Percentiles rank a stretch among this genome's conserved stretches.
Evolutionary conservation across 1,284 basidiomycete genomes (phyloP).

Genomic region (Apiotrichum mycotoxinovorans): DNA sequence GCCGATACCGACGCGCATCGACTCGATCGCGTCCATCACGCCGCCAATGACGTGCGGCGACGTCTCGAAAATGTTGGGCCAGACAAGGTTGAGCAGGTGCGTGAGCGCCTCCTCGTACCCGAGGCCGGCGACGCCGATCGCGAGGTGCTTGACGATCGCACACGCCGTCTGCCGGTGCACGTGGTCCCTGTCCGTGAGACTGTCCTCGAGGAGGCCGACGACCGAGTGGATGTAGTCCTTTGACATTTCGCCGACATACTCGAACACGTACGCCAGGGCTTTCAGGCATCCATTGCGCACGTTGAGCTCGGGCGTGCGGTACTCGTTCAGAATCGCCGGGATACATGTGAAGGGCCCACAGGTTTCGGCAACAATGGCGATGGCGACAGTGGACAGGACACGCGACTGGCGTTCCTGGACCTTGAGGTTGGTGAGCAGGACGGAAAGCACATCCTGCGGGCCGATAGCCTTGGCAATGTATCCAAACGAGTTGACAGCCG

Average conservation of each 20-base stretch:
- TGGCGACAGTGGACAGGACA: conserved; percentile 97
- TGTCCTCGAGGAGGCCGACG: conserved; percentile 95
- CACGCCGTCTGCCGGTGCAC: conserved; percentile 98
- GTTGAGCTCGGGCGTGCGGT: conserved; percentile 95
- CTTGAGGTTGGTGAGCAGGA: conserved; percentile 91
- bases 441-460: conserved; percentile 95
- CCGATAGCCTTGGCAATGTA: conserved; percentile 99
- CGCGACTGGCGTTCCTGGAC: conserved; percentile 99
- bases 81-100: conserved; percentile 96
- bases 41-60: conserved; percentile 97
- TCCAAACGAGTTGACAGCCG: conserved; percentile 98
- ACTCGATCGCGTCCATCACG: conserved; percentile 94
- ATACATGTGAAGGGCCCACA: conserved; percentile 99
- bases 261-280: conserved; percentile 96
- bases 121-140: conserved; percentile 91
- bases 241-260: conserved; percentile 99
- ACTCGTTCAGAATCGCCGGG: conserved; percentile 97
- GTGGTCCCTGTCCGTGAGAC: conserved; percentile 93
- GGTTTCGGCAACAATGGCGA: conserved; percentile 92
- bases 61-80: conserved; percentile 99
- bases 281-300: conserved; percentile 99
- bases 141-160: conserved; percentile 98
- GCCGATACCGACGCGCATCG: conserved; percentile 91
- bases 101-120: conserved; percentile 97
- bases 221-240: conserved; percentile 98